A percentile compares a stretch with the other conserved stretches of the same genome.
Conservation (phyloP, 2,329 filamentous ascomycete genomes). For the Aspergillus sp. region DNA sequence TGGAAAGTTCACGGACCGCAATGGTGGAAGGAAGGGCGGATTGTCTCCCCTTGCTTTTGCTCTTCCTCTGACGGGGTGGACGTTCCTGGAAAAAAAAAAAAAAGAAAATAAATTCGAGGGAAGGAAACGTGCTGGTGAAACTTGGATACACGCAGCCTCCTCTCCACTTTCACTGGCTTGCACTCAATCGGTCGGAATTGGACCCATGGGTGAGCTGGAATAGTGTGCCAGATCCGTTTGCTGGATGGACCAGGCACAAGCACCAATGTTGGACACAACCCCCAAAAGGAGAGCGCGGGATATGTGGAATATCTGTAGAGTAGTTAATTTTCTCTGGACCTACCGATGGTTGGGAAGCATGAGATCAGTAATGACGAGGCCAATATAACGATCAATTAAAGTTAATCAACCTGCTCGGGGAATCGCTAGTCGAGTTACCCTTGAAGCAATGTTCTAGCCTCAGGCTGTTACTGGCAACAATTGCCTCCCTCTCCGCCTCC, state of each 20-base stretch:
- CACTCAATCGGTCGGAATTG: constrained; percentile 2
- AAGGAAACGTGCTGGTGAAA: constrained; percentile 7
- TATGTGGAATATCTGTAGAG: too few relatives aligned
- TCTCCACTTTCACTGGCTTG: not conserved
- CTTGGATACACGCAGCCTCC: not conserved
- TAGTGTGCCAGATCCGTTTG: constrained; percentile 1
- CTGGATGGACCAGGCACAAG: not conserved
- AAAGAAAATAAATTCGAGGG: not conserved
- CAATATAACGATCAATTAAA: constrained; percentile 9
- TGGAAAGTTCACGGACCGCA: not conserved
- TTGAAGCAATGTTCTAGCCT: constrained; percentile 5
- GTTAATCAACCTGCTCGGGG: not conserved
- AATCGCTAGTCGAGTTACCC: not conserved
- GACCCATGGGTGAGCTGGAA: constrained; percentile 5
- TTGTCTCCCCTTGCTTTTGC: not conserved
- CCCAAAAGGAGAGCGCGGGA: not conserved
- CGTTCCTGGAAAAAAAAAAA: not conserved
- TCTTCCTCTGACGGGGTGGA: not conserved
- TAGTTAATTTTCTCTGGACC: too few relatives aligned
- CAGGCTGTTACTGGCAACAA: not conserved
- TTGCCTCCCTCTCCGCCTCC: constrained; percentile 1
- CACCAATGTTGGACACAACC: not conserved
- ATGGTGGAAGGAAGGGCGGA: not conserved
- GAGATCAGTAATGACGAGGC: not conserved
- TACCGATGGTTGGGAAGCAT: too few relatives aligned